Evolutionary conservation across 1,139 yeast genomes (phyloP).

Genomic region (Diutina siamensis): DNA sequence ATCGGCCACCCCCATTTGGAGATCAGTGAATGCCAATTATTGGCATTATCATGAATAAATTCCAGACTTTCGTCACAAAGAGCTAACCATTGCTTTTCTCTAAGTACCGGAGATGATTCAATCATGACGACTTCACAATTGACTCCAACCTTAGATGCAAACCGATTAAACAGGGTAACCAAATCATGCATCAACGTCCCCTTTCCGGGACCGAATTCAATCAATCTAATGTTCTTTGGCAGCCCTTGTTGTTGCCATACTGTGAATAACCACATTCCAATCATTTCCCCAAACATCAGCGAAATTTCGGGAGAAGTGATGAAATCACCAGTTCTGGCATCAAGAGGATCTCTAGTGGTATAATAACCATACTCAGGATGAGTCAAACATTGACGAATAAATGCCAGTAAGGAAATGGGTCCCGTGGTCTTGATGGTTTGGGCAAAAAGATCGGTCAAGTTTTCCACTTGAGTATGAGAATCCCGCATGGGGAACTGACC

Average conservation of each 20-base stretch:
- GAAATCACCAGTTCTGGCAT: constrained; percentile 55
- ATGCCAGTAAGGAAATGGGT: constrained; percentile 62
- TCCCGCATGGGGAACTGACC: constrained; percentile 22
- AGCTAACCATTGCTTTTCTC: constrained; percentile 41
- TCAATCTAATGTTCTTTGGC: constrained; percentile 40
- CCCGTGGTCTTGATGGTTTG: constrained; percentile 62
- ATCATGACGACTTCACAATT: constrained; percentile 42
- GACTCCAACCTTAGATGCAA: constrained; percentile 19
- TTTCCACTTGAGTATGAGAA: constrained; percentile 11
- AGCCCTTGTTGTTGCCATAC: constrained; percentile 49
- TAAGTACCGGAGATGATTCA: constrained; percentile 62
- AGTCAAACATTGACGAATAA: constrained; percentile 74
- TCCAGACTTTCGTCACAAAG: constrained; percentile 28
- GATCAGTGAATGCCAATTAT: constrained; percentile 20
- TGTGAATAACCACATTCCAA: constrained; percentile 62
- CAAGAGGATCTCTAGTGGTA: constrained; percentile 67
- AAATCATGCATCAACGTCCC: constrained; percentile 72
- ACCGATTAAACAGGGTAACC: constrained; percentile 34
- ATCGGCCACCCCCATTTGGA: constrained; percentile 46
- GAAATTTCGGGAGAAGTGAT: constrained; percentile 82
- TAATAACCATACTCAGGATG: constrained; percentile 75
- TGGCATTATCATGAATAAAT: constrained; percentile 13
- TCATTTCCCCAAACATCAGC: constrained; percentile 78
- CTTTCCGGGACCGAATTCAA: constrained; percentile 84
- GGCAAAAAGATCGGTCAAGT: constrained; percentile 30